A percentile compares a stretch with the other conserved stretches of the same genome.
These are phyloP conservation scores for Dryadomyces quercus-mongolicae DNA, from an alignment of 2,329 filamentous ascomycete genomes.

Conservation along the genomic window DNA sequence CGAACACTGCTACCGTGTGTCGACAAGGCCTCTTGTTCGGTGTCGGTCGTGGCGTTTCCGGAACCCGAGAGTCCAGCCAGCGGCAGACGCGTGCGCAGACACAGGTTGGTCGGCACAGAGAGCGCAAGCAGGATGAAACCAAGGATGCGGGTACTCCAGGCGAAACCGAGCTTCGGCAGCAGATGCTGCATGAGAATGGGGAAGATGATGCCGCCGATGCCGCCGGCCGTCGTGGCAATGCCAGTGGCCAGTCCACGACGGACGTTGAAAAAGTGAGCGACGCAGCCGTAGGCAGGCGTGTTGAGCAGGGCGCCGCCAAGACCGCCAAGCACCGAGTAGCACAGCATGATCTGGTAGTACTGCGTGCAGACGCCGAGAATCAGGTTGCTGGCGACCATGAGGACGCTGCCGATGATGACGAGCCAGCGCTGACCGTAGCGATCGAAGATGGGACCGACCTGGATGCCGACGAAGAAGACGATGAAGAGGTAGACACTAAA, in stretches of 20 bases:
- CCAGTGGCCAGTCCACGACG: conserved; percentile 66
- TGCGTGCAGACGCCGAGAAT: conserved; percentile 55
- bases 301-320: conserved; percentile 65
- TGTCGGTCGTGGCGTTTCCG: neutral
- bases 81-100: conserved; percentile 38
- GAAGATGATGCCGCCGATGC: conserved; percentile 57
- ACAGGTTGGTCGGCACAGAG: conserved; percentile 32
- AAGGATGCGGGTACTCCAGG: conserved; percentile 36
- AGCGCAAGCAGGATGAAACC: conserved; percentile 36
- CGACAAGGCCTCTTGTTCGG: neutral
- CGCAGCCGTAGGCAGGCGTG: conserved; percentile 60
- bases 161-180: conserved; percentile 34
- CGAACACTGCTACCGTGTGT: too few species aligned
- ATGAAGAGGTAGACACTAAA: conserved; percentile 73
- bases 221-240: conserved; percentile 64
- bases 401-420: conserved; percentile 50
- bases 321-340: conserved; percentile 62
- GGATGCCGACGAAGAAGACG: conserved; percentile 69
- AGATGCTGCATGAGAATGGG: conserved; percentile 33
- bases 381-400: conserved; percentile 50
- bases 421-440: conserved; percentile 56
- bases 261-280: conserved; percentile 68
- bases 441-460: conserved; percentile 75
- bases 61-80: too few species aligned
- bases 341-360: conserved; percentile 73